Conservation (phyloP, 2,329 filamentous ascomycete species). For the Aspergillus puulaauensis region DNA sequence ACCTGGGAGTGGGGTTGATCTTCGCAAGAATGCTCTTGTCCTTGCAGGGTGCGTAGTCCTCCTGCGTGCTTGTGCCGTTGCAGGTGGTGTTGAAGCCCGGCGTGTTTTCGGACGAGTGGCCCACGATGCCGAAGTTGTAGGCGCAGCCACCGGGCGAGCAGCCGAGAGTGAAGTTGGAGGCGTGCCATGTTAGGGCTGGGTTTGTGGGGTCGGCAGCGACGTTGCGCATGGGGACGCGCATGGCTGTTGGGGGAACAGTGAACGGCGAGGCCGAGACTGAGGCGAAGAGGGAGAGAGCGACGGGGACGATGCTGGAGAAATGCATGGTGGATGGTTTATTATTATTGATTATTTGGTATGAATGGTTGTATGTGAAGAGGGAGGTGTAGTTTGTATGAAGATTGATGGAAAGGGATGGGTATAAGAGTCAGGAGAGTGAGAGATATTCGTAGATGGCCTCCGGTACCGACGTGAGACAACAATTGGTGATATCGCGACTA, state of each 20-base stretch:
- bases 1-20: slow-evolving; percentile 14
- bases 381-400: too few species aligned
- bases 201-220: slow-evolving; percentile 1
- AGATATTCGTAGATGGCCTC: not conserved
- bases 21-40: slow-evolving; percentile 21
- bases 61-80: slow-evolving; percentile 24
- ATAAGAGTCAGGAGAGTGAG: not conserved
- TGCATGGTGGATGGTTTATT: slow-evolving; percentile 25
- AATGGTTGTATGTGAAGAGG: too few species aligned
- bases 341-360: not conserved
- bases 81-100: slow-evolving; percentile 38
- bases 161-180: slow-evolving; percentile 29
- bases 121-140: slow-evolving; percentile 34
- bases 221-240: not conserved
- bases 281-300: slow-evolving; percentile 2
- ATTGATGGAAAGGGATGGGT: not conserved
- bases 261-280: slow-evolving; percentile 2
- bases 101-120: slow-evolving; percentile 24
- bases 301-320: slow-evolving; percentile 23
- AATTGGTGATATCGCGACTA: not conserved
- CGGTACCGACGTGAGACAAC: not conserved
- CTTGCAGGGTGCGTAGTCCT: slow-evolving; percentile 24
- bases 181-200: slow-evolving; percentile 29
- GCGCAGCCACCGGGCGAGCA: slow-evolving; percentile 34
- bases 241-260: slow-evolving; percentile 9